Evolutionary conservation across 2,329 filamentous ascomycete species (phyloP), one percentile per base, ranked within the genome.

Genomic region (Periconia sp.): DNA sequence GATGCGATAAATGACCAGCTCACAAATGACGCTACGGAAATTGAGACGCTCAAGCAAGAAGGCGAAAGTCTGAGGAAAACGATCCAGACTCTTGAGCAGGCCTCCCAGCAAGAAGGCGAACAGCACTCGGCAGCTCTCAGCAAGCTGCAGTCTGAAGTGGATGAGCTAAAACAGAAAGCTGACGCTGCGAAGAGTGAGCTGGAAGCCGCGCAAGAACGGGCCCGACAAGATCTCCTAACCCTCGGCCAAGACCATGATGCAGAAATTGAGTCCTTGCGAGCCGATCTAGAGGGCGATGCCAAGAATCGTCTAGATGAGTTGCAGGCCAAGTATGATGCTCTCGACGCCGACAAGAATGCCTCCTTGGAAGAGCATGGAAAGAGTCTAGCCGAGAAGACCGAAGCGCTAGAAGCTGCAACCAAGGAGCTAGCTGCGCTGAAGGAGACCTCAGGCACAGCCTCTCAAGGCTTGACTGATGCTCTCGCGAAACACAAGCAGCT

Each of bases 1-100:
- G 59, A 69, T 36, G 63, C 63, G 7, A 56, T 69, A 38, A 69
- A 69, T 22, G 55, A 66, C 9, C 63, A 70, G 43, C 55, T 70
- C 7, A 55, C 49, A 23, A 48, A 56, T 3, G 65, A 68, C 42
- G 57, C 63, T 5, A 36, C 54, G 3, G 51, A 63, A 30, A 36
- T 66, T 2, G 53, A 65, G 33, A 52, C 56, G 17, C 31, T 66
- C 17, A 66, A 57, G 33, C 52, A 53, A 8, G 63, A 69, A 34
- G 52, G 55, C 15, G 58, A 63, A 34, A 43, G 58, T 17, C 52
- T 70, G 8, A 51, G 54, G 23, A 65, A 55, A 43, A 69, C 63
- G 1, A 52, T 70, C n/a, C 46, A 66, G 18, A 64, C 57, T 15
- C 52, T 69, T 7, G 65, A 68, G 35, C 50, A 67, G 17, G 32